A percentile compares a stretch with the other conserved stretches of the same genome.
Conservation (phyloP, 2,329 filamentous ascomycete species). For the Cladophialophora immunda region DNA sequence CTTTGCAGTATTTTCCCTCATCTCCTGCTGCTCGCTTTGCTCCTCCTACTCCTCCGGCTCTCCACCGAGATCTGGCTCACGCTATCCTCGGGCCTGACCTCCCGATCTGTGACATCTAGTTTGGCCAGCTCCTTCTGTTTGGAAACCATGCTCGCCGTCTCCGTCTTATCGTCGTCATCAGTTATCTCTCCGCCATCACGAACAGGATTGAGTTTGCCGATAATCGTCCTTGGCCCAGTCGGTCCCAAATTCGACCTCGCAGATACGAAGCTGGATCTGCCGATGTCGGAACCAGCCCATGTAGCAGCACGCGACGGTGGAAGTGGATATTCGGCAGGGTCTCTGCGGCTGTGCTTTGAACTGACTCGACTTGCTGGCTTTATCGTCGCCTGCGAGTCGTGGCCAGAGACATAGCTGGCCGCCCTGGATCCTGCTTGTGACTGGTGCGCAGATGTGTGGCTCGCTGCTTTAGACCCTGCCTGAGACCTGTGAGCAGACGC, state of each 20-base stretch:
- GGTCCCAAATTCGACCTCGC: constrained; percentile 25
- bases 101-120: constrained; percentile 34
- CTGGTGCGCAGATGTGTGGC: not conserved
- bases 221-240: constrained; percentile 33
- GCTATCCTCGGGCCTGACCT: constrained; percentile 40
- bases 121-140: constrained; percentile 37
- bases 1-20: constrained; percentile 4
- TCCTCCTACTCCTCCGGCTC: constrained; percentile 24
- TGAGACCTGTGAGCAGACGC: not conserved
- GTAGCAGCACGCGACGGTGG: constrained; percentile 39
- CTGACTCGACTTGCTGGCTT: constrained; percentile 18
- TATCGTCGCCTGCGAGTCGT: constrained; percentile 10
- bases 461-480: not conserved
- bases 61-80: constrained; percentile 40
- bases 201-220: constrained; percentile 35
- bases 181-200: constrained; percentile 12
- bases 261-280: constrained; percentile 29
- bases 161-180: constrained; percentile 9
- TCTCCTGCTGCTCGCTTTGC: constrained; percentile 23
- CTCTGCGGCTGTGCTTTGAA: constrained; percentile 9
- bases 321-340: constrained; percentile 34
- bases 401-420: not conserved
- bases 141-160: constrained; percentile 35
- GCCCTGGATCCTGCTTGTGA: not conserved
- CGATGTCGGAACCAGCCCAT: constrained; percentile 32